phyloP scores from a whole-genome alignment of 164 flowering plant species.

The Annona squamosa region DNA sequence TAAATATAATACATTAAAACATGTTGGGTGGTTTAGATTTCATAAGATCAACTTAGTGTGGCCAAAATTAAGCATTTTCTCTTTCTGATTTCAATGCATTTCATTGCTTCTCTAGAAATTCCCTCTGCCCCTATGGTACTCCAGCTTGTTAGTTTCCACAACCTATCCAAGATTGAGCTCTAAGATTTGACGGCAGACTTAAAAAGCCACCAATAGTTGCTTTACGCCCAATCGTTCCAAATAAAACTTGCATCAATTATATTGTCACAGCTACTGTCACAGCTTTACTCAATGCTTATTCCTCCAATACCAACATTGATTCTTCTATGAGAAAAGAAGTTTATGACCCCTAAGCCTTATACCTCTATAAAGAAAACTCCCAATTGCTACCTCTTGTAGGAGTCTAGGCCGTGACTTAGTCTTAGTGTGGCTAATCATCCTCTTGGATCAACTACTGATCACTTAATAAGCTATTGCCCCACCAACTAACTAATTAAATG shows the following conservation, averaged over 20 bases:
- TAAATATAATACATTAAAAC: too few species aligned
- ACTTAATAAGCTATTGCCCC: too few species aligned
- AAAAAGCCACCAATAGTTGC: not conserved
- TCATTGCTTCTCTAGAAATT: not conserved
- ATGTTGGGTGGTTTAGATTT: too few species aligned
- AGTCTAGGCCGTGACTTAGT: not conserved
- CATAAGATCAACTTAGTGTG: too few species aligned
- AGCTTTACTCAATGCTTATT: not conserved
- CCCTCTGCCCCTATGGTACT: not conserved
- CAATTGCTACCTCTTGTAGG: not conserved
- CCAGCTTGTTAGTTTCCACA: too few species aligned
- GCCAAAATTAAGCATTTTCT: too few species aligned
- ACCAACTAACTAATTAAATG: too few species aligned
- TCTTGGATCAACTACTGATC: too few species aligned
- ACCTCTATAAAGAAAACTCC: not conserved
- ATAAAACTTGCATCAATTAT: slow-evolving; percentile 1
- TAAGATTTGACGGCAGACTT: not conserved
- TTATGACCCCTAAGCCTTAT: not conserved
- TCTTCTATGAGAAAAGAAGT: slow-evolving; percentile 3
- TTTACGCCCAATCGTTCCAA: not conserved
- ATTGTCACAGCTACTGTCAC: not conserved
- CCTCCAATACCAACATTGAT: not conserved
- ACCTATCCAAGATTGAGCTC: too few species aligned
- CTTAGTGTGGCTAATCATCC: not conserved
- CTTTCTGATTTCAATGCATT: not conserved